phyloP scores from a whole-genome alignment of 345 rosid genomes.

The Clausena lansium region DNA sequence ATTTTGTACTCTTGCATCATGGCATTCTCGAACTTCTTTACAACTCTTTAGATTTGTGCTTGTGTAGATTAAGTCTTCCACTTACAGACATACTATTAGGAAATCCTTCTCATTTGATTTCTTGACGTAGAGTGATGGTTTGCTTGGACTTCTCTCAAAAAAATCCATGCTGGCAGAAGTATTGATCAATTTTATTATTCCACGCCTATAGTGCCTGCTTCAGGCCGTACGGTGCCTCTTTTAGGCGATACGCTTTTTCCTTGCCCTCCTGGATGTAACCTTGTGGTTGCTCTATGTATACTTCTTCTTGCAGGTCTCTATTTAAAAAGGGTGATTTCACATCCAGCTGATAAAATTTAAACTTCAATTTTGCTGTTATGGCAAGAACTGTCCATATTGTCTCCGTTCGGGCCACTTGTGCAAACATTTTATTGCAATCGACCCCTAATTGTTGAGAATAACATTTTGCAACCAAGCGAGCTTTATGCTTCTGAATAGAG shows the following conservation, averaged over 20 bases:
- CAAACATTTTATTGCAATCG: no score
- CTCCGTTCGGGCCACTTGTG: no score
- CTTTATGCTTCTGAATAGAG: no score
- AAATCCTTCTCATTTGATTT: neutral
- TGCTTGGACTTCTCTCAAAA: neutral
- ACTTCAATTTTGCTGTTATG: no score
- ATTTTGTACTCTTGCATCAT: neutral
- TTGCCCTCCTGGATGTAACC: neutral
- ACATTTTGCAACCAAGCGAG: no score
- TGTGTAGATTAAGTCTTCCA: neutral
- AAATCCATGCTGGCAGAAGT: neutral
- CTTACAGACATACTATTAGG: neutral
- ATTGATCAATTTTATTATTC: neutral
- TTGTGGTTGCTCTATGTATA: neutral
- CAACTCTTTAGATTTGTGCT: no score
- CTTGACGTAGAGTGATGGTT: neutral
- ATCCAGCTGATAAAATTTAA: no score
- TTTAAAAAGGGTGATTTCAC: no score
- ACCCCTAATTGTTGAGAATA: accelerated
- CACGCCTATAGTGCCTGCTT: neutral
- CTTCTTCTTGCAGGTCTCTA: neutral
- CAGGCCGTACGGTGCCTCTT: neutral
- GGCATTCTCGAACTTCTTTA: neutral
- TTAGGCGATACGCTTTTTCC: neutral
- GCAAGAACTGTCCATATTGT: no score